Conservation (phyloP, 1,284 basidiomycete species). For the Microbotryum scabiosae region DNA sequence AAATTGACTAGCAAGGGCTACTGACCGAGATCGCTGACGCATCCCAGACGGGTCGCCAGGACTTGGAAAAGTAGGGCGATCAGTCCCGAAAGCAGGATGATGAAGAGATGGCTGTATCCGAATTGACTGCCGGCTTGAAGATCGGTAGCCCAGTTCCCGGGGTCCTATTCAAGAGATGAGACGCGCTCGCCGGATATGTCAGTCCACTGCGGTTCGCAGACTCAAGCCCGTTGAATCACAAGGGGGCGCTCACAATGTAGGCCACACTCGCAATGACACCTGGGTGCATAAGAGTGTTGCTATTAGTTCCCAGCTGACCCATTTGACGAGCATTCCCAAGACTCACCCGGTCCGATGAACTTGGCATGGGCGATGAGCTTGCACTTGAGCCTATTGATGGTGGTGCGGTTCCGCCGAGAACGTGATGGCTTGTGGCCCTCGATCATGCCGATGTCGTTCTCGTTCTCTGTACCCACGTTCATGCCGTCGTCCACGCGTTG, state of each 20-base stretch:
- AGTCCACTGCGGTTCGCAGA: neutral
- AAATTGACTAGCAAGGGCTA: neutral
- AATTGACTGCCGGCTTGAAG: constrained; percentile 28
- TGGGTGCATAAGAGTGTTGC: neutral
- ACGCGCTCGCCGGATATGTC: constrained; percentile 1
- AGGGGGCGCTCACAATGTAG: constrained; percentile 8
- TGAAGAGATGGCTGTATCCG: constrained; percentile 77
- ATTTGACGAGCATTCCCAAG: too few species aligned
- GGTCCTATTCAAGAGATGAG: neutral
- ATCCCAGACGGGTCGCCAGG: constrained; percentile 47
- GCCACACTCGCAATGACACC: constrained; percentile 22
- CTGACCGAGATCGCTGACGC: constrained; percentile 41
- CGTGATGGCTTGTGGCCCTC: neutral
- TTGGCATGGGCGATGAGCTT: constrained; percentile 17
- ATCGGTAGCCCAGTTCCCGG: constrained; percentile 32
- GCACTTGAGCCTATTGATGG: neutral
- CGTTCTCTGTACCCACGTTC: neutral
- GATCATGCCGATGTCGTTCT: neutral
- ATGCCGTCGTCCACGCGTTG: neutral
- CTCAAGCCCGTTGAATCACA: neutral
- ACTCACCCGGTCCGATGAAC: constrained; percentile 26
- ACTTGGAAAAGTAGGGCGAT: constrained; percentile 62
- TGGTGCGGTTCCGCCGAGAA: too few species aligned
- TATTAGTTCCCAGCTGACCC: neutral
- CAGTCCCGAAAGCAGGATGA: constrained; percentile 74